Evolutionary conservation across 371 early-diverging fungal species (phyloP).

Genomic region (Ordospora colligata): DNA sequence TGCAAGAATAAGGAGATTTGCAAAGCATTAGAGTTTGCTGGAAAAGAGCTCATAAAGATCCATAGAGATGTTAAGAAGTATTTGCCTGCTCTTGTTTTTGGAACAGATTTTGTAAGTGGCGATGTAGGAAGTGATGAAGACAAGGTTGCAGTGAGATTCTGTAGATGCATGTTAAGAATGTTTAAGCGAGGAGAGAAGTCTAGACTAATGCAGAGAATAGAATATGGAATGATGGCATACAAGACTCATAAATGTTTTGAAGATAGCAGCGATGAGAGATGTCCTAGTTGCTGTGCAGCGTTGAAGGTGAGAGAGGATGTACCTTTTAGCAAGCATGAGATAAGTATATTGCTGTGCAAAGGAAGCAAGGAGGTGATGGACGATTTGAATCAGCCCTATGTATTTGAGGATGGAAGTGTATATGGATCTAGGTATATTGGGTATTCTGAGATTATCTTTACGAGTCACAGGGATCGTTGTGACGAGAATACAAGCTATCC

Average conservation of each 20-base stretch:
- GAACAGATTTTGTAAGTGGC: not conserved
- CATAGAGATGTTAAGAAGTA: not conserved
- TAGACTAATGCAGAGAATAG: constrained; percentile 1
- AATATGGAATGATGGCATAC: constrained; percentile 30
- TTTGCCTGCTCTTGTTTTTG: not conserved
- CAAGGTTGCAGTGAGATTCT: not conserved
- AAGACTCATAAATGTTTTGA: constrained; percentile 12
- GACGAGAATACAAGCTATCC: not conserved
- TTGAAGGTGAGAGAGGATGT: constrained; percentile 20
- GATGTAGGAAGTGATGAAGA: not conserved
- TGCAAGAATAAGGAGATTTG: not conserved
- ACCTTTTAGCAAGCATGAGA: constrained; percentile 23
- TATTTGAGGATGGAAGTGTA: constrained; percentile 17
- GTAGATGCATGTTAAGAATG: not conserved
- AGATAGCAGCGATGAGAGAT: not conserved
- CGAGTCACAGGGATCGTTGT: not conserved
- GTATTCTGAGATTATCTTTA: not conserved
- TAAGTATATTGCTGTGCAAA: constrained; percentile 7
- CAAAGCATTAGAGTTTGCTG: constrained; percentile 9
- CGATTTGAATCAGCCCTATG: constrained; percentile 5
- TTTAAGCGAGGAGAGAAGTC: constrained; percentile 10
- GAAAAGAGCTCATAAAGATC: constrained; percentile 1
- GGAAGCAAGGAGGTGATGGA: constrained; percentile 6
- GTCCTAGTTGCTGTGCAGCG: constrained; percentile 14
- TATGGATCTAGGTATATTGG: constrained; percentile 22